phyloP scores from a whole-genome alignment of 495 filamentous ascomycete genomes.

The Haplographium delicatum region DNA sequence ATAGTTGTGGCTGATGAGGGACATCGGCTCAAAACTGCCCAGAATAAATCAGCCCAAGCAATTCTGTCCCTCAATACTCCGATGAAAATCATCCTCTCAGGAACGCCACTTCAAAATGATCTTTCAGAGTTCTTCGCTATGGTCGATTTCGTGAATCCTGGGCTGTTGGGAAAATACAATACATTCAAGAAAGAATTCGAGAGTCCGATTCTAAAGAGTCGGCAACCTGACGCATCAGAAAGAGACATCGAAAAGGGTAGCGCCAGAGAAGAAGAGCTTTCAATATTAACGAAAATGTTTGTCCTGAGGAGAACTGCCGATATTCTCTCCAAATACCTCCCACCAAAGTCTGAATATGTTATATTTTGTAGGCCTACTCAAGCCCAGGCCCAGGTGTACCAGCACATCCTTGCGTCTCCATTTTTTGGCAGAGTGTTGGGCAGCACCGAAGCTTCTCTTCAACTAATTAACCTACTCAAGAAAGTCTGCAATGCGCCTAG shows the following conservation, averaged over 20 bases:
- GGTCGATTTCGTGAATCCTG: slow-evolving; percentile 77
- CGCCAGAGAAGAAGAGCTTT: slow-evolving; percentile 61
- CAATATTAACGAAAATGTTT: slow-evolving; percentile 62
- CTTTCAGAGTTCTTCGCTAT: slow-evolving; percentile 73
- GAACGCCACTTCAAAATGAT: slow-evolving; percentile 79
- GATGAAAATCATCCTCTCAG: slow-evolving; percentile 65
- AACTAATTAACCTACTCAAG: slow-evolving; percentile 74
- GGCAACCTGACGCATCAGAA: slow-evolving; percentile 62
- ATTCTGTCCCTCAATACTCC: slow-evolving; percentile 67
- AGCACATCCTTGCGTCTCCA: slow-evolving; percentile 62
- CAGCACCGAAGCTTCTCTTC: slow-evolving; percentile 61
- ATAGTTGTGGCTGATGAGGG: slow-evolving; percentile 82
- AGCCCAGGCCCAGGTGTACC: slow-evolving; percentile 65
- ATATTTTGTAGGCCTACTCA: slow-evolving; percentile 69
- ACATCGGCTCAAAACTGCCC: slow-evolving; percentile 73
- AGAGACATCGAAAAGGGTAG: slow-evolving; percentile 73
- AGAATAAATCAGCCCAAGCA: slow-evolving; percentile 74
- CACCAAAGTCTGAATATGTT: slow-evolving; percentile 74
- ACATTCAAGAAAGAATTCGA: slow-evolving; percentile 72
- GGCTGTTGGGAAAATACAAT: slow-evolving; percentile 60
- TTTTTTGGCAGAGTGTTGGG: slow-evolving; percentile 61
- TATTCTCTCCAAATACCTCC: slow-evolving; percentile 65
- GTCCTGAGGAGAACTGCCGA: slow-evolving; percentile 76
- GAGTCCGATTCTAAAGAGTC: slow-evolving; percentile 62
- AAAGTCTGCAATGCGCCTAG: slow-evolving; percentile 79